A percentile compares a stretch with the other conserved stretches of the same genome.
Evolutionary conservation across 2,329 filamentous ascomycete species (phyloP).

Genomic region (Stagonosporopsis vannaccii): DNA sequence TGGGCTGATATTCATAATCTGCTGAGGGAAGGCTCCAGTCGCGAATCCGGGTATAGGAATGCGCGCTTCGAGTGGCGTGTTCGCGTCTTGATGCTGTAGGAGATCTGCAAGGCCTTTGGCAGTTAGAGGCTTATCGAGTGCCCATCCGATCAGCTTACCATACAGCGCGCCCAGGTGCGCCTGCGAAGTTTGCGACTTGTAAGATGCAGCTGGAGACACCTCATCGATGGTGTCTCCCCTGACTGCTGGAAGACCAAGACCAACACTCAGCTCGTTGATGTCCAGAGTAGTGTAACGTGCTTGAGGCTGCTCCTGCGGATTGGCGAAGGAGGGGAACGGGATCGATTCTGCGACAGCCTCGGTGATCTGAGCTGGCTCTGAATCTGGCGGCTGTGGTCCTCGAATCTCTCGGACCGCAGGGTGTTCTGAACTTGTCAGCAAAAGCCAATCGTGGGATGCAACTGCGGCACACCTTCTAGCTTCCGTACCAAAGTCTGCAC

Average conservation of each 20-base stretch:
- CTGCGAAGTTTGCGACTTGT: slow-evolving; percentile 9
- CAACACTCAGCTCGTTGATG: slow-evolving; percentile 26
- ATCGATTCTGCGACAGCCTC: background rate
- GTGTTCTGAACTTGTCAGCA: background rate
- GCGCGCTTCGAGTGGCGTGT: background rate
- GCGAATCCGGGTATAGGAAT: background rate
- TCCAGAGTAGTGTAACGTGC: slow-evolving; percentile 14
- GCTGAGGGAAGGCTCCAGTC: background rate
- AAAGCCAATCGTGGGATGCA: too few relatives aligned
- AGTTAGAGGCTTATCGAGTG: slow-evolving; percentile 31
- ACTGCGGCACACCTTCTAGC: background rate
- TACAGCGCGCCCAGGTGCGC: slow-evolving; percentile 12
- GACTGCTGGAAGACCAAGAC: slow-evolving; percentile 23
- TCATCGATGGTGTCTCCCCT: background rate
- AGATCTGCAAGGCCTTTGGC: slow-evolving; percentile 28
- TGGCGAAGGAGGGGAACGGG: background rate
- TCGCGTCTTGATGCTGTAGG: slow-evolving; percentile 10
- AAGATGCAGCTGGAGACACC: slow-evolving; percentile 2
- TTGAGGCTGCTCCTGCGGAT: background rate
- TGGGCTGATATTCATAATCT: background rate
- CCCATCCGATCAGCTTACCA: slow-evolving; percentile 32
- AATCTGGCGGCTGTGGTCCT: background rate
- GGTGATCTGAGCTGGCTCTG: background rate
- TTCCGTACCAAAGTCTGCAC: background rate
- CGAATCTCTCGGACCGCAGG: background rate